phyloP scores from a whole-genome alignment of 352 stramenopile species.

The Globisporangium solare region DNA sequence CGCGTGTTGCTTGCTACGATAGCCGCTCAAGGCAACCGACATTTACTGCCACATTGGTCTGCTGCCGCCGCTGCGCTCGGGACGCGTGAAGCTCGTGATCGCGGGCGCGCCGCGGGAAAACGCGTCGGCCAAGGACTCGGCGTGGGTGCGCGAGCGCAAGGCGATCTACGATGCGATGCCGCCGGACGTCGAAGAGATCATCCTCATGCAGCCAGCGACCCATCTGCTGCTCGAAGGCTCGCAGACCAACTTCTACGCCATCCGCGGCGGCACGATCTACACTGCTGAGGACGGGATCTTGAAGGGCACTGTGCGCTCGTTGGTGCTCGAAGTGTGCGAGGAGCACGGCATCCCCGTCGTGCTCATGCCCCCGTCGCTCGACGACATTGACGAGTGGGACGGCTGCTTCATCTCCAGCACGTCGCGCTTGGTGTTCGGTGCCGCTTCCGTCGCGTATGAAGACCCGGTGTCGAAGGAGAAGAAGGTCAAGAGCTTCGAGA shows the following conservation, averaged over 20 bases:
- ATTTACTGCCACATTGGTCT: conserved; percentile 75
- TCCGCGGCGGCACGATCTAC: conserved; percentile 47
- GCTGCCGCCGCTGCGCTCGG: conserved; percentile 48
- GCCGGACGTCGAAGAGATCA: conserved; percentile 69
- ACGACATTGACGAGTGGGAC: conserved; percentile 57
- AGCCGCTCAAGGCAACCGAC: conserved; percentile 32
- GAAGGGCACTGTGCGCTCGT: conserved; percentile 67
- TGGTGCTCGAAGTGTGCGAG: conserved; percentile 65
- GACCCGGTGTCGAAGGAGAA: conserved; percentile 25
- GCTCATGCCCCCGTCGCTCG: conserved; percentile 44
- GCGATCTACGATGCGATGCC: conserved; percentile 68
- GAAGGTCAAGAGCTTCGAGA: conserved; percentile 26
- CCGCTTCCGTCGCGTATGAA: conserved; percentile 43
- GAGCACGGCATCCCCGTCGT: conserved; percentile 49
- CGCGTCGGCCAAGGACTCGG: conserved; percentile 67
- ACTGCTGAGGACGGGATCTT: conserved; percentile 72
- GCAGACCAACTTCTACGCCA: conserved; percentile 82
- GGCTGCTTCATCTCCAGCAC: conserved; percentile 84
- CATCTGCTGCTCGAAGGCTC: conserved; percentile 64
- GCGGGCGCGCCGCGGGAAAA: conserved; percentile 68
- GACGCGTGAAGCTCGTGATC: conserved; percentile 68
- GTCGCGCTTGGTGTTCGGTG: conserved; percentile 68
- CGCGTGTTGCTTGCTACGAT: neutral
- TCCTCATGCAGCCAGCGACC: conserved; percentile 74
- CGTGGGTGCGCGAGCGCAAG: conserved; percentile 71